These are phyloP conservation scores for Pythium angustatum DNA, from an alignment of 352 stramenopile genomes.

Conservation along the genomic window DNA sequence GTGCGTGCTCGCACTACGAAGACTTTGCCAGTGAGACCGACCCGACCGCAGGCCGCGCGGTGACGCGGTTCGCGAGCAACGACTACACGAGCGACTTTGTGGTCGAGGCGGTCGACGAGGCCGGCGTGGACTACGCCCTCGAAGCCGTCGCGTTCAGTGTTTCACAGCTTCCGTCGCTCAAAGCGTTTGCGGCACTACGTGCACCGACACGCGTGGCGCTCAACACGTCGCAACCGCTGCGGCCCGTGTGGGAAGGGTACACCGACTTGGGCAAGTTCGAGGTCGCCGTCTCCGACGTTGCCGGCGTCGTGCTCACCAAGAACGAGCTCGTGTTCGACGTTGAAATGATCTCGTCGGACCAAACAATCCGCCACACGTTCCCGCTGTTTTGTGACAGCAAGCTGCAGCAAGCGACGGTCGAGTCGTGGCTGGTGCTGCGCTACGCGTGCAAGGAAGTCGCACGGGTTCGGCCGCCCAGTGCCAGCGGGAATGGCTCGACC, in stretches of 20 bases:
- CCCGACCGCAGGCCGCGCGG: neutral
- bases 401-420: neutral
- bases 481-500: neutral
- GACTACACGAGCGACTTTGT: constrained; percentile 4
- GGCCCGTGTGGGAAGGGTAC: constrained; percentile 4
- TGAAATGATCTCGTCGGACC: neutral
- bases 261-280: neutral
- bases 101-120: neutral
- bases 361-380: neutral
- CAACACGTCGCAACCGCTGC: neutral
- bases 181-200: neutral
- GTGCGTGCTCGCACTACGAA: constrained; percentile 2
- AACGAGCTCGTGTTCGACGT: constrained; percentile 7
- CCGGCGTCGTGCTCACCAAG: neutral
- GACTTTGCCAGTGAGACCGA: constrained; percentile 3
- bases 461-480: no score
- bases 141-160: neutral
- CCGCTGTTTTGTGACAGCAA: neutral
- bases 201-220: neutral
- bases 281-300: neutral
- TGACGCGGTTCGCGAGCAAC: constrained; percentile 1
- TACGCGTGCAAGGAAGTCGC: constrained; percentile 1
- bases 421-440: neutral
- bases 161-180: neutral
- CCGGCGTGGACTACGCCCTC: neutral